Evolutionary conservation across 2,329 filamentous ascomycete genomes (phyloP).

Genomic region (Penicillium sp.): DNA sequence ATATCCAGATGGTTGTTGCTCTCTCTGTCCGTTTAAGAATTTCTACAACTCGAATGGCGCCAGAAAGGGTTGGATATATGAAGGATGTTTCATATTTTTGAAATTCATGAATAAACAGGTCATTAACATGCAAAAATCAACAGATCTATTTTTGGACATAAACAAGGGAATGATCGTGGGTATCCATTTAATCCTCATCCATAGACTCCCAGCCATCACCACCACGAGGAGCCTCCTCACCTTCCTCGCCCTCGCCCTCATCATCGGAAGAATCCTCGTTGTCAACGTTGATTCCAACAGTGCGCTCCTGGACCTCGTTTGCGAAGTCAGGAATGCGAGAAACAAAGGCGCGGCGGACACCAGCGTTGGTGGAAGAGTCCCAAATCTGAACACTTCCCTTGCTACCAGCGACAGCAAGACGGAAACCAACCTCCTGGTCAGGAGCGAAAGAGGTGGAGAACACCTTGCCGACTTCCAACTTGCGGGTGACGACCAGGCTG

Average conservation of each 20-base stretch:
- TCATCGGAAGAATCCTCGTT: slow-evolving; percentile 70
- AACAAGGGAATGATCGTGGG: slow-evolving; percentile 24
- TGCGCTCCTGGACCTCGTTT: slow-evolving; percentile 69
- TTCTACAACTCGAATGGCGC: too few relatives aligned
- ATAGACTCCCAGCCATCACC: slow-evolving; percentile 58
- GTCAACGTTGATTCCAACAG: slow-evolving; percentile 70
- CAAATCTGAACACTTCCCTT: slow-evolving; percentile 91
- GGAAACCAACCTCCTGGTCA: slow-evolving; percentile 86
- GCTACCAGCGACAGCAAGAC: slow-evolving; percentile 89
- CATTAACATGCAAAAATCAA: slow-evolving; percentile 15
- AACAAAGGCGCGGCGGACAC: slow-evolving; percentile 82
- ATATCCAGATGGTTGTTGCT: too few relatives aligned
- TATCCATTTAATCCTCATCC: slow-evolving; percentile 50
- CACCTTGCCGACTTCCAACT: slow-evolving; percentile 91
- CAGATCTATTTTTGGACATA: slow-evolving; percentile 25
- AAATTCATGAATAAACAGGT: slow-evolving; percentile 8
- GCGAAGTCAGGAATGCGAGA: slow-evolving; percentile 64
- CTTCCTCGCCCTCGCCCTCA: slow-evolving; percentile 55
- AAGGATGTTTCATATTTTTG: not conserved
- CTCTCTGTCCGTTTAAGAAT: too few relatives aligned
- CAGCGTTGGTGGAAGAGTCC: slow-evolving; percentile 93
- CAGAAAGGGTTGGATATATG: not conserved
- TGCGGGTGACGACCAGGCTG: slow-evolving; percentile 85
- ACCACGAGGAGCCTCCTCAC: slow-evolving; percentile 52
- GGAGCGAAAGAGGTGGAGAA: slow-evolving; percentile 91